Base-by-base conservation (phyloP, 352 stramenopile genomes). In the Aphanomyces cochlioides region DNA sequence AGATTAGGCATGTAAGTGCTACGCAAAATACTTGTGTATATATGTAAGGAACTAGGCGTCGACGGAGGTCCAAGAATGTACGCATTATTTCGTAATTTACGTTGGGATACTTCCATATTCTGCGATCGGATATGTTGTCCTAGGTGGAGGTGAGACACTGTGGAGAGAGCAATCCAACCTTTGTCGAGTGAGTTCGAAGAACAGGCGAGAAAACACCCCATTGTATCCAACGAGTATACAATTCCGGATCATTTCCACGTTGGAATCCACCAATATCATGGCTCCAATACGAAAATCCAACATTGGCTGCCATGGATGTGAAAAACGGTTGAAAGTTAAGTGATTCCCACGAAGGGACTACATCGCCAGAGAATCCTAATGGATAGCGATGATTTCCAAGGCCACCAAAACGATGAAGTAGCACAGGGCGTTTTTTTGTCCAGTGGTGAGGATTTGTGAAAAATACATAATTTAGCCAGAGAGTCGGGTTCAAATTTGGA, bases 331-430 rank as follows among this genome's bases (percentile, higher is more conserved):
- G 79, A 58, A 81, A 85, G 7, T 61, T 15, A 7, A 87, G 65
- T 10, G 69, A 72, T 7, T 73, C 71, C 80, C 80, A 87, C 6
- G 57, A 69, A 19, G 77, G 58, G 21, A 72, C 73, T 4, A 77
- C 75, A 60, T 88, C 80, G 17, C 80, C 80, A 3, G 75, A 83
- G 69, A 88, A 88, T 21, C 79, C 78, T 28, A 85, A 72, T 2
- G 75, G 78, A 65, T 89, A 88, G 4, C 80, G 75, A 41, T 88
- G 80, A 61, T 75, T 84, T 40, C 80, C 80, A 7, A 89, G 61
- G 4, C 80, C 80, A 5, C 80, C 80, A 40, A 75, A 88, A 21
- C 80, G 74, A 63, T 79, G 76, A 17, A 89, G 68, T 7, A 87
- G 45, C 56, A 85, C 69, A 2, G 73, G 74, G 17, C 80, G 76